Conservation (phyloP, 352 stramenopile genomes). For the Globisporangium barbulae region DNA sequence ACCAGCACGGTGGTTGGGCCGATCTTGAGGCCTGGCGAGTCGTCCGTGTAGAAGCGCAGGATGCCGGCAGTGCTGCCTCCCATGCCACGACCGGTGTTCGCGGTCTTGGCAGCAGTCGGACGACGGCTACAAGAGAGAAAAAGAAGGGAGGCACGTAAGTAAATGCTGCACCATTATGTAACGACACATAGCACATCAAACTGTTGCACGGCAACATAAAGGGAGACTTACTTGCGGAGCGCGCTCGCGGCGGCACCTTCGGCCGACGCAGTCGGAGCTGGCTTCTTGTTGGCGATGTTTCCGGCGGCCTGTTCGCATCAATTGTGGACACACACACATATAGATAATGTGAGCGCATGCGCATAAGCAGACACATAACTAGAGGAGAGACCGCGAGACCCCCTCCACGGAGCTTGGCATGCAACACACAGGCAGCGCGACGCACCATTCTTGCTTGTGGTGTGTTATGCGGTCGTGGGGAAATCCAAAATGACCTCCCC, state of each 20-base stretch:
- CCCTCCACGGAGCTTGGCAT: neutral
- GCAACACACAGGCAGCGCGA: neutral
- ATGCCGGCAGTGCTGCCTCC: conserved; percentile 89
- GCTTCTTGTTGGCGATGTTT: conserved; percentile 59
- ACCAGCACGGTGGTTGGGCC: conserved; percentile 95
- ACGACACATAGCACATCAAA: neutral
- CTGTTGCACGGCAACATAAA: neutral
- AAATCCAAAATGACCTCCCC: conserved; percentile 21
- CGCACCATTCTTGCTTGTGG: conserved; percentile 11
- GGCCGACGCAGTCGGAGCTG: conserved; percentile 49
- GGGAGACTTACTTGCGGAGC: conserved; percentile 54
- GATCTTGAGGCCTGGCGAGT: conserved; percentile 95
- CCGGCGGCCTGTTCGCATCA: conserved; percentile 28
- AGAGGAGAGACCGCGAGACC: neutral
- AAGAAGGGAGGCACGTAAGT: neutral
- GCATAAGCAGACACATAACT: too few species aligned
- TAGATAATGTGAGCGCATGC: neutral
- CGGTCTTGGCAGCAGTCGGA: conserved; percentile 38
- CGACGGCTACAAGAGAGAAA: conserved; percentile 33
- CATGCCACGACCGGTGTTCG: conserved; percentile 84
- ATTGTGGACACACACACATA: neutral
- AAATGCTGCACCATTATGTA: neutral
- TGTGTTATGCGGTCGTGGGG: conserved; percentile 8
- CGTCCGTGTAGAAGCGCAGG: conserved; percentile 97
- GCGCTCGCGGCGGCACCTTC: conserved; percentile 68